Conservation (phyloP, 176 grass and related monocot species). For the Oryza glumipatula region DNA sequence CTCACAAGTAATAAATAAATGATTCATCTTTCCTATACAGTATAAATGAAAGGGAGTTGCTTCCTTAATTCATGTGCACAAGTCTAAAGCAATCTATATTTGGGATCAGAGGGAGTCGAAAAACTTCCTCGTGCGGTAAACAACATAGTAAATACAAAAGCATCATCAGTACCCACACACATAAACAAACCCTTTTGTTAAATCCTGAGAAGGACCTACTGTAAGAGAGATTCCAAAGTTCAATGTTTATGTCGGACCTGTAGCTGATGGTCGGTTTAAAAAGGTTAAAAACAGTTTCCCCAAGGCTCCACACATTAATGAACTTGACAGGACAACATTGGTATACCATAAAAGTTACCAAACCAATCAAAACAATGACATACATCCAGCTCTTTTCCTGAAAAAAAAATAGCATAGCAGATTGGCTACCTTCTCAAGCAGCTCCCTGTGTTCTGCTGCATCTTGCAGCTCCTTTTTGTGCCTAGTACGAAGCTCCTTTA, state of each 20-base stretch:
- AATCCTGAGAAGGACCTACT: neutral
- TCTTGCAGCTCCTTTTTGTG: conserved; percentile 93
- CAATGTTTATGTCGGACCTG: conserved; percentile 13
- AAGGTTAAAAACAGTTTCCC: neutral
- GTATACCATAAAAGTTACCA: conserved; percentile 12
- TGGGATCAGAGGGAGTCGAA: neutral
- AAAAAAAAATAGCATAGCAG: neutral
- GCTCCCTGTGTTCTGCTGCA: conserved; percentile 68
- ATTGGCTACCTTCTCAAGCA: conserved; percentile 82
- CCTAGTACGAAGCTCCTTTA: conserved; percentile 80
- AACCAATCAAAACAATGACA: conserved; percentile 29
- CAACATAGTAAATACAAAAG: neutral
- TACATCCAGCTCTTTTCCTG: neutral
- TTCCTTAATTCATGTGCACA: neutral
- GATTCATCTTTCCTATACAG: neutral
- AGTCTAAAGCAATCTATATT: neutral
- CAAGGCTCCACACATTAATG: neutral
- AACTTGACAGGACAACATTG: conserved; percentile 23
- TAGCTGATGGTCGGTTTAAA: neutral
- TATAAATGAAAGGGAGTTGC: neutral
- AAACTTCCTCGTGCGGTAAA: neutral
- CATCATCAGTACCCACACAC: neutral
- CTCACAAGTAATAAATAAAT: neutral
- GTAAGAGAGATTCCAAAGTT: conserved; percentile 22
- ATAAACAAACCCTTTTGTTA: neutral